A percentile compares a stretch with the other conserved stretches of the same genome.
These are phyloP conservation scores for Cordyceps militaris DNA, from an alignment of 2,329 filamentous ascomycete species.

Conservation along the genomic window DNA sequence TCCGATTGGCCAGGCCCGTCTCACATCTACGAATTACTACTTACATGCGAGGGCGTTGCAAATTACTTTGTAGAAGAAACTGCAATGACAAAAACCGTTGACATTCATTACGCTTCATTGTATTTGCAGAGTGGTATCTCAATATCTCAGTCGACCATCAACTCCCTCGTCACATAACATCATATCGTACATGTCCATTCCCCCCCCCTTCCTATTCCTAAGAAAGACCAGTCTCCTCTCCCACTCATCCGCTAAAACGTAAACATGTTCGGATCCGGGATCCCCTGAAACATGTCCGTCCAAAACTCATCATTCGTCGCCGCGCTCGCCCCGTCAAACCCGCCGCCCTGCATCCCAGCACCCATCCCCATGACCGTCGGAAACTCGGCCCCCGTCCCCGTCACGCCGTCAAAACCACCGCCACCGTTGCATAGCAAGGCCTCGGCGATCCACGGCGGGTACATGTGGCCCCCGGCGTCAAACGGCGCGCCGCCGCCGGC, in stretches of 20 bases:
- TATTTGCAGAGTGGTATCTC: not conserved
- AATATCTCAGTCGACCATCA: not conserved
- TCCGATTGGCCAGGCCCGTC: too few species aligned
- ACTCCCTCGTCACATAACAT: not conserved
- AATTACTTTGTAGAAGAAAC: too few species aligned
- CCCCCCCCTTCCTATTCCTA: not conserved
- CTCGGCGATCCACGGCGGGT: conserved; percentile 12
- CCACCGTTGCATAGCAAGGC: not conserved
- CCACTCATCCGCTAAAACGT: conserved; percentile 23
- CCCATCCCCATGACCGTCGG: conserved; percentile 2
- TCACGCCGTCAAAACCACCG: not conserved
- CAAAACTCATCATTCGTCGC: conserved; percentile 35
- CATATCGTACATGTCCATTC: not conserved
- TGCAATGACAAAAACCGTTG: too few species aligned
- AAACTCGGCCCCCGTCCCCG: not conserved
- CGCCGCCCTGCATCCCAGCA: not conserved
- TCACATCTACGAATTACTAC: too few species aligned
- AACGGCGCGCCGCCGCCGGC: not conserved
- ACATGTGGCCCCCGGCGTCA: not conserved
- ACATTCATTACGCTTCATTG: not conserved
- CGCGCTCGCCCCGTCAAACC: not conserved
- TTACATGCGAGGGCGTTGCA: too few species aligned
- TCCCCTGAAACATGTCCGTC: conserved; percentile 29
- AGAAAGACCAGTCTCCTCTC: not conserved
- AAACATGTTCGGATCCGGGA: conserved; percentile 29